These are phyloP conservation scores for Aphanomyces euteiches DNA, from an alignment of 352 stramenopile species.

Conservation along the genomic window DNA sequence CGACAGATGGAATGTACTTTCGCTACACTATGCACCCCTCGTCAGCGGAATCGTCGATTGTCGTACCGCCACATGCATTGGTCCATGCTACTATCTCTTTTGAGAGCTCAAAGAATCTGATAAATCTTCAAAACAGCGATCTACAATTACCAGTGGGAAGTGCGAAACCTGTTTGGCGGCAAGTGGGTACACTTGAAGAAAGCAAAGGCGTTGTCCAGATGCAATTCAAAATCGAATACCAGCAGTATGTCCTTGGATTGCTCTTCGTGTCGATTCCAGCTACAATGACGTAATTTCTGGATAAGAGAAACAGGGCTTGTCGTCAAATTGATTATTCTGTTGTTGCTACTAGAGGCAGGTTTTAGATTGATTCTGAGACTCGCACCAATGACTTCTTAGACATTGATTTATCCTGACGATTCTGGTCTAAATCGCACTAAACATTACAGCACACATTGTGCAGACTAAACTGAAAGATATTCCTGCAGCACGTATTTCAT, in stretches of 20 bases:
- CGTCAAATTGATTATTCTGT: no score
- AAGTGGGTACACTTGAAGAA: slow-evolving; percentile 34
- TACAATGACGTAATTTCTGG: not conserved
- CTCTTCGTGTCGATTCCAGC: slow-evolving; percentile 57
- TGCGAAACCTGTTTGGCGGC: slow-evolving; percentile 16
- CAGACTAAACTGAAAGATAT: no score
- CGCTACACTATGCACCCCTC: slow-evolving; percentile 46
- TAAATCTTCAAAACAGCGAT: slow-evolving; percentile 17
- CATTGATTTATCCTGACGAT: no score
- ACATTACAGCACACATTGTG: no score
- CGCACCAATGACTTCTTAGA: no score
- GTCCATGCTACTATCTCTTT: slow-evolving; percentile 19
- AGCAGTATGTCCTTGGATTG: slow-evolving; percentile 41
- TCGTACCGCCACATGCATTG: not conserved
- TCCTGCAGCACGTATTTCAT: no score
- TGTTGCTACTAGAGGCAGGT: no score
- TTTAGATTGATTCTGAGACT: no score
- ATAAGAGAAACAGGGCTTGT: no score
- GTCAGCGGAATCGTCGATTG: not conserved
- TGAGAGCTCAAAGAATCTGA: not conserved
- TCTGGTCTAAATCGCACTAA: no score
- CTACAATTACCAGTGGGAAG: not conserved
- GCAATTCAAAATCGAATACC: slow-evolving; percentile 61
- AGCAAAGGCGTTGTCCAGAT: slow-evolving; percentile 52
- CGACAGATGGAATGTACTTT: slow-evolving; percentile 50